Conservation (phyloP, 2,329 filamentous ascomycete genomes). For the Fonsecaea pedrosoi region DNA sequence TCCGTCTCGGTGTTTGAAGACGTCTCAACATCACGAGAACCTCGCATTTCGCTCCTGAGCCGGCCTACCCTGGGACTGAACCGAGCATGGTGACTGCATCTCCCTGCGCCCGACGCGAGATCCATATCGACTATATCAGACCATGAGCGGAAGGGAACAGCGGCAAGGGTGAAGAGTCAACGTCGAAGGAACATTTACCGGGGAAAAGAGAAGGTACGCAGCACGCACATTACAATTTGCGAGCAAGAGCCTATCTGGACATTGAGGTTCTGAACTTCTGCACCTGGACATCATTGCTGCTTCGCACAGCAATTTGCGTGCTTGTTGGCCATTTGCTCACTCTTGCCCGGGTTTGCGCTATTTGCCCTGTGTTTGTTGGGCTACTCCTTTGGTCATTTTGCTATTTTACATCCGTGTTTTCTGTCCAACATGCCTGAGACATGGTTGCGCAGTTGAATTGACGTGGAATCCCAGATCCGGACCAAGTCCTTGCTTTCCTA, state of each 20-base stretch:
- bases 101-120: slow-evolving; percentile 28
- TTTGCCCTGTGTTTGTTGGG: neutral
- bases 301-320: neutral
- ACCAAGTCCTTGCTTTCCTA: slow-evolving; percentile 3
- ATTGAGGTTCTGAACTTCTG: neutral
- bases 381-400: neutral
- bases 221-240: neutral
- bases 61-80: slow-evolving; percentile 13
- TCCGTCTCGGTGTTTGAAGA: slow-evolving; percentile 1
- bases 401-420: neutral
- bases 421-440: neutral
- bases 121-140: slow-evolving; percentile 5
- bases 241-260: slow-evolving; percentile 3
- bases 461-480: slow-evolving; percentile 13
- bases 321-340: neutral
- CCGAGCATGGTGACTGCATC: slow-evolving; percentile 32
- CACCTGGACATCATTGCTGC: neutral
- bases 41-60: neutral
- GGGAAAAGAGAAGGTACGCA: slow-evolving; percentile 30
- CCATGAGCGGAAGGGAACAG: slow-evolving; percentile 27
- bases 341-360: neutral
- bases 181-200: slow-evolving; percentile 7
- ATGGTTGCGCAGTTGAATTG: slow-evolving; percentile 17
- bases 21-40: neutral
- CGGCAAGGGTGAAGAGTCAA: slow-evolving; percentile 13